phyloP scores from a whole-genome alignment of 768 basidiomycete genomes.

The Rhodotorula toruloides region DNA sequence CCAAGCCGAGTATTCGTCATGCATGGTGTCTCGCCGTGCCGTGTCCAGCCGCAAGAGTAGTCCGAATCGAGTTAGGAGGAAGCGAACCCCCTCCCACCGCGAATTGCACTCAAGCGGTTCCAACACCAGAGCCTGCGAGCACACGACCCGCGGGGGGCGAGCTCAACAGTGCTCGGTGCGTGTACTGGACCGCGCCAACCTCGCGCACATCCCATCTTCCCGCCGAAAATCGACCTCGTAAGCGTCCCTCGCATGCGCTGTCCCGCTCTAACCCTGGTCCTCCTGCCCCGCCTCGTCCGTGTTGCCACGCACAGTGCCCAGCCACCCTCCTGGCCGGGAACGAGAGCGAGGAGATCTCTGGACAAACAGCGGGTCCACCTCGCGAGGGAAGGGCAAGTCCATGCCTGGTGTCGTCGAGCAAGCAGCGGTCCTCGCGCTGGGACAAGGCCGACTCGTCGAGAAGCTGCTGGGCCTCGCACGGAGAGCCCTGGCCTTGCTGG shows the following conservation, averaged over 20 bases:
- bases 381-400: too few relatives aligned
- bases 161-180: too few relatives aligned
- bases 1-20: background rate
- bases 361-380: background rate
- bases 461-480: too few relatives aligned
- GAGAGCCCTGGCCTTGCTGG: too few relatives aligned
- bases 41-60: slow-evolving; percentile 19
- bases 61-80: slow-evolving; percentile 22
- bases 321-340: background rate
- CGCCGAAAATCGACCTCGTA: background rate
- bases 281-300: too few relatives aligned
- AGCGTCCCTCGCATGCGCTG: background rate
- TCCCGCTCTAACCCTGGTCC: background rate
- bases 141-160: too few relatives aligned
- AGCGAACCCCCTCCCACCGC: background rate
- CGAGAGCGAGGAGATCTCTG: slow-evolving; percentile 1
- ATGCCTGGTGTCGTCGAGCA: background rate
- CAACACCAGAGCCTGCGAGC: too few relatives aligned
- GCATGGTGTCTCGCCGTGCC: background rate
- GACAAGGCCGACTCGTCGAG: too few relatives aligned
- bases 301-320: too few relatives aligned
- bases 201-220: slow-evolving; percentile 17
- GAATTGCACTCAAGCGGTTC: slow-evolving; percentile 24
- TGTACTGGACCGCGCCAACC: slow-evolving; percentile 21
- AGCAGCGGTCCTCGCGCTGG: slow-evolving; percentile 12